phyloP scores from a whole-genome alignment of 768 basidiomycete genomes.

The Russula virescens region DNA sequence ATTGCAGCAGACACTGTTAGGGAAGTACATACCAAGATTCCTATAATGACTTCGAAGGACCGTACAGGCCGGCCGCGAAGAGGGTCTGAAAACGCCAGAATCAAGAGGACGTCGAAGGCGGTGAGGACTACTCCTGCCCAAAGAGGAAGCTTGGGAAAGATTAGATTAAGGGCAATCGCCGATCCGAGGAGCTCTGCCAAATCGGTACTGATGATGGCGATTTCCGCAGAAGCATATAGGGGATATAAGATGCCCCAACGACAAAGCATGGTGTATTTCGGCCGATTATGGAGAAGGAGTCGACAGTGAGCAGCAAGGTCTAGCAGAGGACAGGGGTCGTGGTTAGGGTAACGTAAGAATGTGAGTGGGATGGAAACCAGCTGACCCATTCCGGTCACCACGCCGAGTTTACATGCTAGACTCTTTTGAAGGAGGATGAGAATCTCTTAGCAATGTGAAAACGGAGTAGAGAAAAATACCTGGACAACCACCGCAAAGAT shows the following conservation, averaged over 20 bases:
- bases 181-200: constrained; percentile 56
- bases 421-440: constrained; percentile 39
- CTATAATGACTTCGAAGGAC: constrained; percentile 61
- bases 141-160: constrained; percentile 45
- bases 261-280: constrained; percentile 34
- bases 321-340: constrained; percentile 10
- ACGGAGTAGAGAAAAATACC: constrained; percentile 33
- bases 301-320: constrained; percentile 47
- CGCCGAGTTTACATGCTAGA: constrained; percentile 74
- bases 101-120: constrained; percentile 42
- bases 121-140: constrained; percentile 47
- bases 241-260: constrained; percentile 42
- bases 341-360: background rate
- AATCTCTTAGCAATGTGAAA: background rate
- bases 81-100: constrained; percentile 70
- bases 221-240: constrained; percentile 40
- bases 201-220: constrained; percentile 53
- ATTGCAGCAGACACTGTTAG: background rate
- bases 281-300: constrained; percentile 41
- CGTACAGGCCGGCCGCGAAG: constrained; percentile 50
- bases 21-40: constrained; percentile 13
- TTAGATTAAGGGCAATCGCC: constrained; percentile 52
- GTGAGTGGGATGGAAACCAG: constrained; percentile 4
- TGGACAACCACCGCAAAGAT: constrained; percentile 81
- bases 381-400: constrained; percentile 73